Percentiles rank a stretch among this genome's conserved stretches.
phyloP scores from a whole-genome alignment of 2,329 filamentous ascomycete genomes.

The Fusarium sp. region DNA sequence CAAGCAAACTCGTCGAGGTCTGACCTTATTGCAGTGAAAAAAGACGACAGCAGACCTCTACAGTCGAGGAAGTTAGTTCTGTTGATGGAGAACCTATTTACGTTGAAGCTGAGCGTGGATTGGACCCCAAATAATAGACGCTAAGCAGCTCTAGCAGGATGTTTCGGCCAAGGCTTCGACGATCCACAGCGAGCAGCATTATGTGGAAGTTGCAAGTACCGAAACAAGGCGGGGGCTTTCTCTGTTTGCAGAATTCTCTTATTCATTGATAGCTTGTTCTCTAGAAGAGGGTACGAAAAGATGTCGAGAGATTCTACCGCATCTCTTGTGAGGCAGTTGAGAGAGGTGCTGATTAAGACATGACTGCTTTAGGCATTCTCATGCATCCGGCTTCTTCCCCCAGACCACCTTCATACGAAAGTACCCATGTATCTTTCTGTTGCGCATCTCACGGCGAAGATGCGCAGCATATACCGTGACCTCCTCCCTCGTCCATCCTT shows the following conservation, averaged over 20 bases:
- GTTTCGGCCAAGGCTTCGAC: no score
- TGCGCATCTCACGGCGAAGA: conserved; percentile 2
- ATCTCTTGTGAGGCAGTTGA: no score
- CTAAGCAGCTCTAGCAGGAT: no score
- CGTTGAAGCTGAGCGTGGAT: background rate
- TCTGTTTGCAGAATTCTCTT: no score
- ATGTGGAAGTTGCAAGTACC: no score
- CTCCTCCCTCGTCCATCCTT: background rate
- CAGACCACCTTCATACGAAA: conserved; percentile 5
- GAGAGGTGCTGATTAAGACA: no score
- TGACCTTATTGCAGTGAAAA: background rate
- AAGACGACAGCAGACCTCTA: background rate
- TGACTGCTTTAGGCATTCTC: no score
- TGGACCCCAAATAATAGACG: background rate
- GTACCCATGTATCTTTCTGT: conserved; percentile 4
- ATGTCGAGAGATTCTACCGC: no score
- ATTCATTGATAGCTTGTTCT: no score
- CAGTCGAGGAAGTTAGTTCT: background rate
- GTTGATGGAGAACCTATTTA: background rate
- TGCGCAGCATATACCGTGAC: background rate
- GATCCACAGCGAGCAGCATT: no score
- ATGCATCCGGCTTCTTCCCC: conserved; percentile 2
- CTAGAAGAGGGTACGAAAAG: no score
- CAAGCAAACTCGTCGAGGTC: background rate
- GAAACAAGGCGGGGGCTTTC: no score